Conservation (phyloP, 495 filamentous ascomycete genomes). For the Wilcoxina mikolae region DNA sequence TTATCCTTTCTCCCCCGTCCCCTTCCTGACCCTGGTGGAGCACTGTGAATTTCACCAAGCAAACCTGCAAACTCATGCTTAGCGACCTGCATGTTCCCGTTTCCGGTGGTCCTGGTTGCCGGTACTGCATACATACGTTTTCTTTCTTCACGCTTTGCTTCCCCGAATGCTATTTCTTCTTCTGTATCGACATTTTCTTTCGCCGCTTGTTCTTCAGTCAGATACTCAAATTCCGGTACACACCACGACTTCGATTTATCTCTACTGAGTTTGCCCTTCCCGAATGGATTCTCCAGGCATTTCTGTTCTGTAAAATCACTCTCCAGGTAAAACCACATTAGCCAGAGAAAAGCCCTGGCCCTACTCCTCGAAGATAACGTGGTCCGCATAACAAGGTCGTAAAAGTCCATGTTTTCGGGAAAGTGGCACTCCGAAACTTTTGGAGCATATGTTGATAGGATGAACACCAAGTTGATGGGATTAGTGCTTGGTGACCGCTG, state of each 20-base stretch:
- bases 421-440: constrained; percentile 92
- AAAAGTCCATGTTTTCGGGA: constrained; percentile 72
- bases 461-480: constrained; percentile 91
- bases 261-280: constrained; percentile 51
- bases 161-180: constrained; percentile 75
- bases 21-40: background rate
- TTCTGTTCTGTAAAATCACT: constrained; percentile 78
- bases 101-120: background rate
- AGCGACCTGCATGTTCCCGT: background rate
- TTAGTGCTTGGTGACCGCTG: constrained; percentile 67
- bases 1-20: constrained; percentile 6
- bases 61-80: background rate
- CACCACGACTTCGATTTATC: constrained; percentile 55
- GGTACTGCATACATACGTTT: constrained; percentile 46
- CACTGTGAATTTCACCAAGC: constrained; percentile 6
- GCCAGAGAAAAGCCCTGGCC: constrained; percentile 82
- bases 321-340: constrained; percentile 99
- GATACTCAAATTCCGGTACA: constrained; percentile 61
- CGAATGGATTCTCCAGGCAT: constrained; percentile 78
- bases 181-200: constrained; percentile 80
- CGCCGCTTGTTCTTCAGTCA: constrained; percentile 62
- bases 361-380: constrained; percentile 69
- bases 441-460: constrained; percentile 77
- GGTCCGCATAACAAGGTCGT: constrained; percentile 85
- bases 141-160: constrained; percentile 66